phyloP scores from a whole-genome alignment of 192 early-diverging fungal species.

The Dimargaris verticillata region DNA sequence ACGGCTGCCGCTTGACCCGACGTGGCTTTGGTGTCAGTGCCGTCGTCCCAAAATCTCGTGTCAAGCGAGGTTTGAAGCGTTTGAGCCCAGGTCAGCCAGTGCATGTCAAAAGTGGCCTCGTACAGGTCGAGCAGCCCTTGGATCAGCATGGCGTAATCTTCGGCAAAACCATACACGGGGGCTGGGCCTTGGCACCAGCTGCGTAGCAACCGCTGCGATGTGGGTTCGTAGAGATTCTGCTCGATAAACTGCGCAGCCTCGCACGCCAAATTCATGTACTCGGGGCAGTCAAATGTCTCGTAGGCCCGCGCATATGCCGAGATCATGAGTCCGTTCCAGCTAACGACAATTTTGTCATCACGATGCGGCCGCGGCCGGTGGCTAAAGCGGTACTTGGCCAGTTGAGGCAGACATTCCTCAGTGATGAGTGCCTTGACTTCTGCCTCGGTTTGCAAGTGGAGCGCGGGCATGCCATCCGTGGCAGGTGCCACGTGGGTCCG shows the following conservation, averaged over 20 bases:
- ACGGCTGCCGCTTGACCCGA: slow-evolving; percentile 33
- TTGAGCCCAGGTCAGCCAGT: slow-evolving; percentile 40
- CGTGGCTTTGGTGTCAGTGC: slow-evolving; percentile 19
- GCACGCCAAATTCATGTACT: slow-evolving; percentile 24
- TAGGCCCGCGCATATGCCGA: slow-evolving; percentile 26
- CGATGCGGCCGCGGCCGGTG: slow-evolving; percentile 33
- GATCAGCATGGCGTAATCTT: slow-evolving; percentile 42
- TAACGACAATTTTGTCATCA: slow-evolving; percentile 44
- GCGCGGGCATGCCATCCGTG: slow-evolving; percentile 22
- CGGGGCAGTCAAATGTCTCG: slow-evolving; percentile 16
- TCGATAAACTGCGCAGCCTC: slow-evolving; percentile 29
- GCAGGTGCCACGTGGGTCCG: background rate
- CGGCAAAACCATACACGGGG: slow-evolving; percentile 32
- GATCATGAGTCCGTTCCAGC: slow-evolving; percentile 51
- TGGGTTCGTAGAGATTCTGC: slow-evolving; percentile 24
- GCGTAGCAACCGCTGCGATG: slow-evolving; percentile 20
- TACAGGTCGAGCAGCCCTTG: slow-evolving; percentile 39
- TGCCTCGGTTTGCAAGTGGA: slow-evolving; percentile 16
- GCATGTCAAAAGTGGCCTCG: slow-evolving; percentile 27
- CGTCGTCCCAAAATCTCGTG: slow-evolving; percentile 35
- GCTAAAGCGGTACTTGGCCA: slow-evolving; percentile 23
- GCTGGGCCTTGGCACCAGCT: slow-evolving; percentile 29
- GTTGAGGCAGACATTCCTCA: slow-evolving; percentile 16
- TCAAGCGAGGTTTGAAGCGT: slow-evolving; percentile 38
- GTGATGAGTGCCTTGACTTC: slow-evolving; percentile 19